Conservation (phyloP, 176 grass and related monocot genomes). For the Cenchrus fungigraminus region DNA sequence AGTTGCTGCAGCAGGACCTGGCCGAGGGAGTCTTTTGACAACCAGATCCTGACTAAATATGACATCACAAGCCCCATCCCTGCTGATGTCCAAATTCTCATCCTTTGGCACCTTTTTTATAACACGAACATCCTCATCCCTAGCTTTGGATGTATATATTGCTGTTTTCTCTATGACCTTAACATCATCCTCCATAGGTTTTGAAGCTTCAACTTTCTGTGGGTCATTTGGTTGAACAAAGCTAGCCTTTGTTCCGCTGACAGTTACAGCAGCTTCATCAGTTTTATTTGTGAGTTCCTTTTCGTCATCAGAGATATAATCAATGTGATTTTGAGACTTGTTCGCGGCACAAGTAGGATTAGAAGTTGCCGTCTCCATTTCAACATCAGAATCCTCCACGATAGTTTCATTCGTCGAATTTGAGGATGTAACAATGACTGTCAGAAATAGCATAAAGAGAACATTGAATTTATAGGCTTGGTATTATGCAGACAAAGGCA, state of each 20-base stretch:
- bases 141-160: conserved; percentile 38
- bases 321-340: conserved; percentile 45
- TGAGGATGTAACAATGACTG: conserved; percentile 82
- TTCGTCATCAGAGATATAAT: conserved; percentile 27
- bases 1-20: conserved; percentile 33
- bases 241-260: conserved; percentile 31
- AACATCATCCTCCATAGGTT: conserved; percentile 44
- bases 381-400: conserved; percentile 81
- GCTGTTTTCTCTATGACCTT: conserved; percentile 49
- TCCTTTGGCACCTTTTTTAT: conserved; percentile 64
- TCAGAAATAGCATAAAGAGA: conserved; percentile 39
- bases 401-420: conserved; percentile 86
- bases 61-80: conserved; percentile 76
- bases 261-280: conserved; percentile 38
- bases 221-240: conserved; percentile 23
- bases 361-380: conserved; percentile 85
- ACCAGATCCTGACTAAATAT: conserved; percentile 79
- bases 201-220: conserved; percentile 37
- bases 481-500: neutral
- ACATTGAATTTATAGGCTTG: neutral
- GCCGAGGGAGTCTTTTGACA: conserved; percentile 46
- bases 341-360: conserved; percentile 34
- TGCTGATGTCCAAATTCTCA: conserved; percentile 55
- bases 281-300: conserved; percentile 24
- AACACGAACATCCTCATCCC: conserved; percentile 44